Conservation (phyloP, 2,329 filamentous ascomycete species). For the Tolypocladium tundrense region DNA sequence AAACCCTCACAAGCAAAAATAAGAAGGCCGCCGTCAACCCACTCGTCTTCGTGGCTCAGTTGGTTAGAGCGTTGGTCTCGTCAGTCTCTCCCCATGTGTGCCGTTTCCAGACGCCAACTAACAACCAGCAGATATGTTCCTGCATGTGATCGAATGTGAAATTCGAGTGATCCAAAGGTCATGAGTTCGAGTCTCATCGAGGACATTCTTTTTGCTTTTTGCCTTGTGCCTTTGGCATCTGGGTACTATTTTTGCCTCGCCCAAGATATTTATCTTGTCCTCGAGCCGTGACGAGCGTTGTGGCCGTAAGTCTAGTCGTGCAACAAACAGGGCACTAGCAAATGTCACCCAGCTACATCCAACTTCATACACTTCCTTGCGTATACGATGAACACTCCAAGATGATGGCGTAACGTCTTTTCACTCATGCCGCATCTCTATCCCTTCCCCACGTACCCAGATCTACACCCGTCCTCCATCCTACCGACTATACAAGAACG, state of each 20-base stretch:
- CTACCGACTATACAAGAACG: not conserved
- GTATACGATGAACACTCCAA: not conserved
- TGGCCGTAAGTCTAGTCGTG: no score
- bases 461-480: not conserved
- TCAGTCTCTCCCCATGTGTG: slow-evolving; percentile 8
- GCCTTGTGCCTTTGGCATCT: not conserved
- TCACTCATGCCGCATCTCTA: not conserved
- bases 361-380: not conserved
- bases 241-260: not conserved
- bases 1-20: not conserved
- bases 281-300: no score
- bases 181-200: slow-evolving; percentile 39
- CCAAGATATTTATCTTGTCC: no score
- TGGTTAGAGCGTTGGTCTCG: not conserved
- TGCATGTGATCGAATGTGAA: slow-evolving; percentile 16
- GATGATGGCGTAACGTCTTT: not conserved
- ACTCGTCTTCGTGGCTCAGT: not conserved
- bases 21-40: not conserved
- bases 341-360: no score
- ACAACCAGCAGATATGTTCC: not conserved
- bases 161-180: slow-evolving; percentile 29
- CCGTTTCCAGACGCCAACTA: slow-evolving; percentile 3
- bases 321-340: no score
- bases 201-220: slow-evolving; percentile 17
- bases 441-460: not conserved